Evolutionary conservation across 1,139 yeast genomes (phyloP), one percentile per base, ranked within the genome.

Genomic region (Suhomyces anneliseae): DNA sequence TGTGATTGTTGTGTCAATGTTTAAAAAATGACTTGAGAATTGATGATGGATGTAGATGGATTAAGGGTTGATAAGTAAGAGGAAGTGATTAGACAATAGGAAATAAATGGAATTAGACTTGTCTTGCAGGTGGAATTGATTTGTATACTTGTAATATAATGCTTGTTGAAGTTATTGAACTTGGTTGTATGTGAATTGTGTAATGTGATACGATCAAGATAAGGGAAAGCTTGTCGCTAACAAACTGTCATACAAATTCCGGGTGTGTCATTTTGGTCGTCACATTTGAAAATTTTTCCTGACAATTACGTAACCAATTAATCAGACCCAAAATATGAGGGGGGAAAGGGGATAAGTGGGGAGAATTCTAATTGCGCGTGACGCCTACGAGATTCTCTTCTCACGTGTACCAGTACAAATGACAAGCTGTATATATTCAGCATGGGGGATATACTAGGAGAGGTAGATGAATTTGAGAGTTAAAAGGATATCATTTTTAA

Each of bases 231-330:
- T 35, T 40, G 40, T 45, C 36, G 40, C 33, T 33, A 36, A 40
- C 36, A 12, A 39, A 24, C 29, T 38, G 37, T 42, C 45, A 42
- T 19, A 39, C 34, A 38, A 29, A 19, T 29, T 14, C 35, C 19
- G 33, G 36, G 41, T 35, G 43, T 39, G 45, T 39, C 45, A 35
- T 32, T 41, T 45, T 43, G 46, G 40, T 46, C 49, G 49, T 46
- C 49, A 46, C 43, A 34, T 40, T 40, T 29, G 49, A 46, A 46
- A 46, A 46, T 40, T 46, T 46, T 42, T 46, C 41, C 44, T 42
- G 41, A 39, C 39, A 40, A 34, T 46, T 46, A 46, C 44, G 36
- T 46, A 46, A 46, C 34, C 35, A 24, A 26, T 45, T 39, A 39
- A 19, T 33, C 15, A 36, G 39, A n/a, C 42, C n/a, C 19, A 14